These are phyloP conservation scores for Colletotrichum nymphaeae DNA, from an alignment of 2,329 filamentous ascomycete genomes.

Conservation along the genomic window DNA sequence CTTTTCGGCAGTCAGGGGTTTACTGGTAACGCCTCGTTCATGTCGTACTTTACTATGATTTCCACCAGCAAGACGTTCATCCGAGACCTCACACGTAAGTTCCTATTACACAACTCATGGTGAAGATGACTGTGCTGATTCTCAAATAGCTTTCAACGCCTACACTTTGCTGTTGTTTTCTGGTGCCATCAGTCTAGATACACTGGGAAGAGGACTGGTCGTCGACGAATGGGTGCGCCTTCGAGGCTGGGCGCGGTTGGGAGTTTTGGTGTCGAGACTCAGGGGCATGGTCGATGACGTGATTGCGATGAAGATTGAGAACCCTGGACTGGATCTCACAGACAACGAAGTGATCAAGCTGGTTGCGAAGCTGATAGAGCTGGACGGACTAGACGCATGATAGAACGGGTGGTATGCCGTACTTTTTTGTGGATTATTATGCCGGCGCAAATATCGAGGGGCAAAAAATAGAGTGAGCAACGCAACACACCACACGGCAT, in stretches of 20 bases:
- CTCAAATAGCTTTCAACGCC: slow-evolving; percentile 78
- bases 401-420: background rate
- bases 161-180: slow-evolving; percentile 91
- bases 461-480: slow-evolving; percentile 3
- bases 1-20: slow-evolving; percentile 87
- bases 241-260: slow-evolving; percentile 93
- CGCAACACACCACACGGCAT: background rate
- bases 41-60: slow-evolving; percentile 94
- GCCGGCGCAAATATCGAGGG: background rate
- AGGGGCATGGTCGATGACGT: slow-evolving; percentile 88
- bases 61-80: slow-evolving; percentile 93
- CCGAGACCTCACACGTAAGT: slow-evolving; percentile 85
- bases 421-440: background rate
- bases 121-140: slow-evolving; percentile 7
- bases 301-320: slow-evolving; percentile 83
- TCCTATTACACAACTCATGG: too few species aligned
- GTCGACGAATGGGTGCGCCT: slow-evolving; percentile 92
- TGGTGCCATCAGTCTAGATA: slow-evolving; percentile 87
- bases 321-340: slow-evolving; percentile 70
- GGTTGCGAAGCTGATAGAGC: slow-evolving; percentile 85
- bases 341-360: slow-evolving; percentile 78
- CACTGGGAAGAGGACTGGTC: slow-evolving; percentile 84
- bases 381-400: slow-evolving; percentile 84
- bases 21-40: slow-evolving; percentile 78
- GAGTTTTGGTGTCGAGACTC: slow-evolving; percentile 85